These are phyloP conservation scores for Alternaria gansuensis DNA, from an alignment of 2,329 filamentous ascomycete species.

Conservation along the genomic window DNA sequence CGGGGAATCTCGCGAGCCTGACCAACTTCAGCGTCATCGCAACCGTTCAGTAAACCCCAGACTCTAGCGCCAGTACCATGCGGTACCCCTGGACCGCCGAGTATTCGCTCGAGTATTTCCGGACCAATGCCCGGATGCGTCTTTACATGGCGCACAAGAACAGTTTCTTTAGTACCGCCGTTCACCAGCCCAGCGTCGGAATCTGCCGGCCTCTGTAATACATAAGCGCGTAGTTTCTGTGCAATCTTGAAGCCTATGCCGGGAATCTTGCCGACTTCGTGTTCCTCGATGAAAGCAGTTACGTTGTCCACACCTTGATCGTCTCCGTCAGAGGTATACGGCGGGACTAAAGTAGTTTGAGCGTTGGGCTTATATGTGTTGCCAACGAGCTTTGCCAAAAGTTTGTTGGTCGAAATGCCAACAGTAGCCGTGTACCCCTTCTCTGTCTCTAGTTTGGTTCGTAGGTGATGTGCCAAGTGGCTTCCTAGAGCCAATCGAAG, in stretches of 20 bases:
- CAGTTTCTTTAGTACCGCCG: constrained; percentile 60
- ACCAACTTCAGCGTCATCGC: constrained; percentile 78
- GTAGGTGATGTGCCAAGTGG: constrained; percentile 79
- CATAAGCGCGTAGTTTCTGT: constrained; percentile 69
- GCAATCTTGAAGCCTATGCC: constrained; percentile 86
- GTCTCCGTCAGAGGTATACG: constrained; percentile 56
- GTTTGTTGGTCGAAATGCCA: constrained; percentile 86
- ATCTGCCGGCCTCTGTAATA: constrained; percentile 60
- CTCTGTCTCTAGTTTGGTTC: constrained; percentile 74
- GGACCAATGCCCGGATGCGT: constrained; percentile 69
- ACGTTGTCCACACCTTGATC: constrained; percentile 59
- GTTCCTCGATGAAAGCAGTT: constrained; percentile 74
- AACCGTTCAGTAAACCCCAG: constrained; percentile 82
- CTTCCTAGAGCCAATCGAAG: constrained; percentile 78
- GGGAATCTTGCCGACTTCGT: constrained; percentile 81
- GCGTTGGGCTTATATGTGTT: constrained; percentile 84
- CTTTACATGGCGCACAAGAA: constrained; percentile 74
- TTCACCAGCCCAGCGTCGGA: constrained; percentile 59
- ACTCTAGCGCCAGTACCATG: constrained; percentile 75
- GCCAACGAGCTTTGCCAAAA: constrained; percentile 85
- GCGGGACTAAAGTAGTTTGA: constrained; percentile 83
- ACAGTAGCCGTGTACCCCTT: constrained; percentile 88
- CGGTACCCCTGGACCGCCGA: constrained; percentile 74
- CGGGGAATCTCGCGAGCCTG: constrained; percentile 75
- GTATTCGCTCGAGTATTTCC: constrained; percentile 70